Base-by-base conservation (phyloP, 176 grass and related monocot species). In the Luzula sylvatica region DNA sequence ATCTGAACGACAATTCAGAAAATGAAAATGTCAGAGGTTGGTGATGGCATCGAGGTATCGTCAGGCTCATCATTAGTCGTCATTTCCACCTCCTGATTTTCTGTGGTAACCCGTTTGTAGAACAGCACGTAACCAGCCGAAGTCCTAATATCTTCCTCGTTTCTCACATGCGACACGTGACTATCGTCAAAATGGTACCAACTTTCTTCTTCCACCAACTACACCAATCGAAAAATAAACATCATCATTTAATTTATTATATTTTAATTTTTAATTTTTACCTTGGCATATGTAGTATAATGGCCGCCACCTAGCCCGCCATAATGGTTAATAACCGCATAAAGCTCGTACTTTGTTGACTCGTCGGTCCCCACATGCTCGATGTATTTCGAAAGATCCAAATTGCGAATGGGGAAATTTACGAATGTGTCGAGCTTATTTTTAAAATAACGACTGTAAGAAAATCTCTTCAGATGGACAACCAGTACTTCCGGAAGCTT, bases 161-260 rank as follows among this genome's bases (percentile, higher is more conserved):
- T 80, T 15, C 26, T 45, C 47, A 87, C 78, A 5, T 67, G 38
- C 12, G 86, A 98, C 21, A 98, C 93, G 27, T 90, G 81, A 47
- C 93, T 92, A 42, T 98, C 93, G 67, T 98, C 93, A 66, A 98
- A 98, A 69, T 98, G 86, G 51, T 87, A 92, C 93, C 93, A 98
- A 8, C 50, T 83, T 27, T 98, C 65, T 51, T 92, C 85, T 74
- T 86, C 81, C 26, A 76, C 78, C 52, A 83, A 53, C 93, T 98
- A 76, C 49, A 53, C 39, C 23, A 55, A 24, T 7, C 42, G 53
- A 72, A 79, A 46, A 38, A 11, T 14, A 45, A 24, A 57, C 9
- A 35, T 35, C 9, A 35, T 35, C 30, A 35, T 35, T 35, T 35
- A 7, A 35, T 35, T 35, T 35, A 35, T 35, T 35, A 35, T 35